Base-by-base conservation (phyloP, 108 stramenopile species). In the Seminavis robusta region DNA sequence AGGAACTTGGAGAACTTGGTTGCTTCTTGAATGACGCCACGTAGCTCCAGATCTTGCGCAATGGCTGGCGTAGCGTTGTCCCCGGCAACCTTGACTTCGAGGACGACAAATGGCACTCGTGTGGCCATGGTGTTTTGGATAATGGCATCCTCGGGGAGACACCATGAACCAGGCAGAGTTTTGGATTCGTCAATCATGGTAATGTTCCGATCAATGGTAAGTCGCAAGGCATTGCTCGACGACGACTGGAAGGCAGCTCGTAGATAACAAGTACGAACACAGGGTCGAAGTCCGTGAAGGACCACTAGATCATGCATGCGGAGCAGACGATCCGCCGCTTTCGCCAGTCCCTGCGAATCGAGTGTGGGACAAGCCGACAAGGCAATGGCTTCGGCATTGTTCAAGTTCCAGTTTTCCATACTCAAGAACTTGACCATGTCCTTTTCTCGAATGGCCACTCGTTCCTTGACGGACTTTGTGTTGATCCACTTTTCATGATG, bases 401-500 rank as follows among this genome's bases (percentile, higher is more conserved):
- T 36, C 6, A 27, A 16, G 5, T 15, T 33, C 71, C 71, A 72
- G 6, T 23, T 1, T 2, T 38, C 47, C 11, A 23, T 21, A 13
- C 43, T 23, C 15, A 65, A 10, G 27, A 65, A 36, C 16, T 39
- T 11, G 4, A 33, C 19, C 20, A 74, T 34, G 23, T 69, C 54
- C 13, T 31, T 15, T 49, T 55, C 65, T 23, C 27, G n/a, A n/a
- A 71, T 38, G 0, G 29, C 23, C 3, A 34, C 55, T n/a, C 72
- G 39, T 61, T 73, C 72, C 61, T 73, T 73, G 16, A 73, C 72
- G 29, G 38, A 42, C 30, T 65, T 73, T 24, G 63, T 45, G 10
- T 52, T 10, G 11, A 68, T 24, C 72, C 72, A 74, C 7, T 47
- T 31, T 47, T 74, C 73, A 36, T 69, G 67, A 26, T 74, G 73